Base-by-base conservation (phyloP, 768 basidiomycete species). In the Lyophyllum shimeji region DNA sequence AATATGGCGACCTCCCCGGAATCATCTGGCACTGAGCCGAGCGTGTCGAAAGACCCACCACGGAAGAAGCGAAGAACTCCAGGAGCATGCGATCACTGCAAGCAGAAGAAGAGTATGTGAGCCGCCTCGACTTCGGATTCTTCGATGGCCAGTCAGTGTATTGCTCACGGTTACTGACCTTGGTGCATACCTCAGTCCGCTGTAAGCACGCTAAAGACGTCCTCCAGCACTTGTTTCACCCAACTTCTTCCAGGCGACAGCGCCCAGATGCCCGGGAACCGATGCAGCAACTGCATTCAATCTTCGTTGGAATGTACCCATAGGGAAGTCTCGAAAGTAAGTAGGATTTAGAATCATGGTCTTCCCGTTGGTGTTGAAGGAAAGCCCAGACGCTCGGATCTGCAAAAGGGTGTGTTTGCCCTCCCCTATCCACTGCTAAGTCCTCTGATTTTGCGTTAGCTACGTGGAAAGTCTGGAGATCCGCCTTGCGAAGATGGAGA, bases 11-110 rank as follows among this genome's bases (percentile, higher is more conserved):
- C 31, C 9, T 42, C 31, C 42, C 42, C 46, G 20, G 50, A 52
- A 24, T 33, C 45, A 43, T 31, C 50, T 7, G 33, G 24, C 47
- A 7, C 48, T 34, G 52, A 55, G 29, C 7, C 48, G 13, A 24
- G 21, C 45, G 13, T 12, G 11, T 23, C 42, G 12, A 46, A 29
- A 29, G 24, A 3, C 17, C 50, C 50, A 33, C 31, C 33, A 43
- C 17, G 56, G 43, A 86, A 85, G 74, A 84, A 83, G 65, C 69
- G 83, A 34, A 74, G 81, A 58, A 80, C 84, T 46, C 83, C 82
- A 58, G 78, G 87, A 27, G 87, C 87, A 17, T 91, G 89, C 70
- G 88, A 90, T 64, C 71, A 82, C 7, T 91, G 89, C 70, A 78
- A 87, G 61, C 74, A 80, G 49, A 90, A 89, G 77, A 92, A 90